Conservation (phyloP, 768 basidiomycete genomes). For the Serendipita indica region DNA sequence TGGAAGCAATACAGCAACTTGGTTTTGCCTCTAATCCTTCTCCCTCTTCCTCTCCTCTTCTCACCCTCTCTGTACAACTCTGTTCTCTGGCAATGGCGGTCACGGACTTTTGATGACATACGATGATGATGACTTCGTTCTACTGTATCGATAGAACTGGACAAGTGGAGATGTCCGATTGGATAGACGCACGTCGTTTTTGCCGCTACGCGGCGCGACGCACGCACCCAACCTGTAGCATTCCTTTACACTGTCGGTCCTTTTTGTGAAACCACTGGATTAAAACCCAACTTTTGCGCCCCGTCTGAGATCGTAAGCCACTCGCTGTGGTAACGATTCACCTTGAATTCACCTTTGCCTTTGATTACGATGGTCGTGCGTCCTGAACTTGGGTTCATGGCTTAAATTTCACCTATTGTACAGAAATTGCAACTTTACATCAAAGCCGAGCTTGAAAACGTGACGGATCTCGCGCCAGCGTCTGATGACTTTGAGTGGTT, state of each 20-base stretch:
- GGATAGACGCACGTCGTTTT: background rate
- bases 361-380: background rate
- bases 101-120: background rate
- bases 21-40: background rate
- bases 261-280: too few species aligned
- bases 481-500: constrained; percentile 60
- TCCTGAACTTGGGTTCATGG: background rate
- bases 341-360: background rate
- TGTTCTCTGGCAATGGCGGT: background rate
- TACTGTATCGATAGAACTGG: background rate
- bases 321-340: too few species aligned
- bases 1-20: background rate
- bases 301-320: too few species aligned
- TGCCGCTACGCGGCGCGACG: background rate
- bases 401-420: background rate
- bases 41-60: background rate
- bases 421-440: constrained; percentile 15
- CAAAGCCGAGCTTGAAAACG: constrained; percentile 60
- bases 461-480: constrained; percentile 54
- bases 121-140: background rate
- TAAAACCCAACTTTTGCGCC: too few species aligned
- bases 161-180: background rate
- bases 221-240: background rate
- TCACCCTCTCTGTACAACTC: background rate
- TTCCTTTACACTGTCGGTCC: too few species aligned